These are phyloP conservation scores for Monosporascus sp. DNA, from an alignment of 2,329 filamentous ascomycete species.

Conservation along the genomic window DNA sequence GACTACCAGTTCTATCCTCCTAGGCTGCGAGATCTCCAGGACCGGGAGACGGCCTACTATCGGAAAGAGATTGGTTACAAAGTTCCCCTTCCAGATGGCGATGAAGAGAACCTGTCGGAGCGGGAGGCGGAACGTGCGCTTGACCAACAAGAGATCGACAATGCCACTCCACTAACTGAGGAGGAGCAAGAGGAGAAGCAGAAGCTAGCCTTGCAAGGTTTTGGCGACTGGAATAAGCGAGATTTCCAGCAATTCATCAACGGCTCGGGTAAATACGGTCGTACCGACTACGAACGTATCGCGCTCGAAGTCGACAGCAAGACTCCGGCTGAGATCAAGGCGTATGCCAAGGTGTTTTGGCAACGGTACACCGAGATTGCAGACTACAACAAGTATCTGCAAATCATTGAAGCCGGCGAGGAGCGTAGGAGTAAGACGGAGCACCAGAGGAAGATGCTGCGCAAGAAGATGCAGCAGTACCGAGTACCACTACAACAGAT, in stretches of 20 bases:
- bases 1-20: constrained; percentile 97
- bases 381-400: constrained; percentile 84
- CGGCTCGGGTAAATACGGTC: constrained; percentile 86
- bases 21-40: constrained; percentile 79
- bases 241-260: constrained; percentile 99
- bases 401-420: constrained; percentile 87
- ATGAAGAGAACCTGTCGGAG: constrained; percentile 79
- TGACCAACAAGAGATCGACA: constrained; percentile 90
- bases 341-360: constrained; percentile 95
- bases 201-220: constrained; percentile 74
- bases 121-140: constrained; percentile 81
- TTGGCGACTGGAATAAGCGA: constrained; percentile 90
- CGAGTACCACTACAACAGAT: constrained; percentile 96
- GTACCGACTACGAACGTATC: constrained; percentile 78
- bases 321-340: constrained; percentile 74
- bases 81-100: constrained; percentile 79
- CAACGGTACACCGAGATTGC: constrained; percentile 85
- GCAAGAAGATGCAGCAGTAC: constrained; percentile 93
- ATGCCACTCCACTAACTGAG: constrained; percentile 80
- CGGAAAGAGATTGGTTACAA: constrained; percentile 97
- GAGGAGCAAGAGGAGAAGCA: constrained; percentile 87
- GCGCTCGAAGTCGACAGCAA: constrained; percentile 90
- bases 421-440: constrained; percentile 83
- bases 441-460: constrained; percentile 86
- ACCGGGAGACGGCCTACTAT: constrained; percentile 92